Evolutionary conservation across 331 rosid species (phyloP).

Genomic region (Cydonia oblonga): DNA sequence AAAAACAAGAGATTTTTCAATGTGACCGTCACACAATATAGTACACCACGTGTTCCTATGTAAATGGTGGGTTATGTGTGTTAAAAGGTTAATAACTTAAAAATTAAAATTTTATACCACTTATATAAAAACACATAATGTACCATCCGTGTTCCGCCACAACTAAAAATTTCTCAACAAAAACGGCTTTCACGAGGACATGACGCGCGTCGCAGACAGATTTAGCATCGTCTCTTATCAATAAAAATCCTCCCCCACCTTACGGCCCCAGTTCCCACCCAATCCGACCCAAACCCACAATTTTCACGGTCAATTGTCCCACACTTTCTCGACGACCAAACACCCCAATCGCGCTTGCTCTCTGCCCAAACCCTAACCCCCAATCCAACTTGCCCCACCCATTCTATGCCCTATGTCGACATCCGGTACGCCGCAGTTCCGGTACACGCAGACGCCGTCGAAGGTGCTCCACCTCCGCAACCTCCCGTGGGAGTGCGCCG

Average conservation of each 20-base stretch:
- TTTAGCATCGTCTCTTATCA: too few species aligned
- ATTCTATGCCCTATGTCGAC: slow-evolving; percentile 38
- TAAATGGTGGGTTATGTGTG: too few species aligned
- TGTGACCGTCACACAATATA: too few species aligned
- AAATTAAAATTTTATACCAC: too few species aligned
- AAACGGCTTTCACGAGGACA: too few species aligned
- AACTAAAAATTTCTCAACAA: too few species aligned
- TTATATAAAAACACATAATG: too few species aligned
- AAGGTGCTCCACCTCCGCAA: slow-evolving; percentile 77
- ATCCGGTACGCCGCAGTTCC: slow-evolving; percentile 72
- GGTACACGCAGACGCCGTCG: slow-evolving; percentile 86
- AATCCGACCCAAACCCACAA: neutral
- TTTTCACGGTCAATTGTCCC: slow-evolving; percentile 8
- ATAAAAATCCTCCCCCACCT: neutral
- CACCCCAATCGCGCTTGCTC: neutral
- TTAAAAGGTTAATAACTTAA: too few species aligned
- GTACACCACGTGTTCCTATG: too few species aligned
- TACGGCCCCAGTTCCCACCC: neutral
- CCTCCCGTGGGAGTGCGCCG: slow-evolving; percentile 66
- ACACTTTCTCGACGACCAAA: slow-evolving; percentile 13
- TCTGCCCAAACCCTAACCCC: neutral
- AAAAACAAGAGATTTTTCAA: too few species aligned
- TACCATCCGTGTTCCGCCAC: too few species aligned
- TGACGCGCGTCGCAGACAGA: too few species aligned
- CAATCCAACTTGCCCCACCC: neutral